These are phyloP conservation scores for Astraeus odoratus DNA, from an alignment of 768 basidiomycete genomes.

Conservation along the genomic window DNA sequence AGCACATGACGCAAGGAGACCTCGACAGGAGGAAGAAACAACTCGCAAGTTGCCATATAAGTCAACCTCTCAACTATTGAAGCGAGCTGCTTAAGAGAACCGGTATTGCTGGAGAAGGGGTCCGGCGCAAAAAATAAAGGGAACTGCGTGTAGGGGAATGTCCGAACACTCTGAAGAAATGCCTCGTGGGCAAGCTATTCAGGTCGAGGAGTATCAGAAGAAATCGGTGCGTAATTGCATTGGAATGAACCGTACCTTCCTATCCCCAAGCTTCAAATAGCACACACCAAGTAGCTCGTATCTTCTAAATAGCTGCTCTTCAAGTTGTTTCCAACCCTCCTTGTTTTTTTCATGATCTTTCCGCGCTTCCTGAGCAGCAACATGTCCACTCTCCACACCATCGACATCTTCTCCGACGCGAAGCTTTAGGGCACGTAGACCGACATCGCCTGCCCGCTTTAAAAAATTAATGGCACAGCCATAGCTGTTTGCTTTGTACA, in stretches of 20 bases:
- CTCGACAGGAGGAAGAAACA: slow-evolving; percentile 43
- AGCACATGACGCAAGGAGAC: slow-evolving; percentile 37
- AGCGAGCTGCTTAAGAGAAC: slow-evolving; percentile 47
- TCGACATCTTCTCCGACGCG: slow-evolving; percentile 2
- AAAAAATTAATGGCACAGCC: slow-evolving; percentile 66
- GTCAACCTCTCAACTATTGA: slow-evolving; percentile 59
- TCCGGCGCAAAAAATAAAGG: slow-evolving; percentile 12
- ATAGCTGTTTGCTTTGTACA: slow-evolving; percentile 59
- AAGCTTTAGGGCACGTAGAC: slow-evolving; percentile 38
- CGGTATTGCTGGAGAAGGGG: slow-evolving; percentile 33
- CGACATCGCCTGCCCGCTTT: slow-evolving; percentile 51
- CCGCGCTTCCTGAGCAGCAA: slow-evolving; percentile 8
- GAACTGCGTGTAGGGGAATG: slow-evolving; percentile 44
- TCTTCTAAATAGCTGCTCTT: slow-evolving; percentile 59
- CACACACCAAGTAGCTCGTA: slow-evolving; percentile 83
- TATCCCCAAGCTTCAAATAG: slow-evolving; percentile 69
- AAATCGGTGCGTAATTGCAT: slow-evolving; percentile 4
- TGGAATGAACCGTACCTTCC: slow-evolving; percentile 44
- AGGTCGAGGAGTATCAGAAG: neutral
- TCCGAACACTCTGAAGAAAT: slow-evolving; percentile 42
- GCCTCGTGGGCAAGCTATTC: slow-evolving; percentile 54
- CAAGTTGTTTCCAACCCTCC: slow-evolving; percentile 50
- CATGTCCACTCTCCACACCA: slow-evolving; percentile 6
- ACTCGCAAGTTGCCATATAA: slow-evolving; percentile 60
- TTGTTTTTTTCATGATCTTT: slow-evolving; percentile 24